Base-by-base conservation (phyloP, 208 protist genomes). In the Trypanosoma caninum region DNA sequence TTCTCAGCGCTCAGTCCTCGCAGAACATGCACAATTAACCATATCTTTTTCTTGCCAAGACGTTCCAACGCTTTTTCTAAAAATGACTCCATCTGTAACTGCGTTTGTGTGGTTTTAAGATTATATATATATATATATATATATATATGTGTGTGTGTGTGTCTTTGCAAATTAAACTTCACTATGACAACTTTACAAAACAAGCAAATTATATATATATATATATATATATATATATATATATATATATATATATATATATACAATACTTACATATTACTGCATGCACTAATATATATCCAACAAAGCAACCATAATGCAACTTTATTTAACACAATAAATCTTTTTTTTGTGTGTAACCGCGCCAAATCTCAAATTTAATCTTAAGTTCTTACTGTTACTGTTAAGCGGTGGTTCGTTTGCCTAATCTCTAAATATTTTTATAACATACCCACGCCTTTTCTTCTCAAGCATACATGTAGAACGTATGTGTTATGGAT, bases 21-120 rank as follows among this genome's bases (percentile, higher is more conserved):
- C 13, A 94, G 42, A 3, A 44, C 63, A 30, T 52, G 60, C 14
- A 82, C 76, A 9, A 94, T 33, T 18, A 69, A 64, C 84, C 88
- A 92, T 23, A 94, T 46, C 16, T 79, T 71, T 25, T 89, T 86
- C 46, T 69, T 69, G 8, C 84, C 82, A 10, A 91, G 57, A 3
- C 84, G 82, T 60, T 87, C 80, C 11, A 84, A 55, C 2, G 65
- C 82, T 56, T 92, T 94, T 16, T 44, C 16, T 45, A 82, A 42
- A 20, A 89, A 76, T 8, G 50, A 38, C 34, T 71, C 56, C 65
- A 68, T 68, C 18, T 33, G n/a, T n/a, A 13, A 40, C 28, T n/a
- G 34, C 16, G 54, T 28, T 18, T 11, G 25, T n/a, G 3, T 30
- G 28, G 44, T 22, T 30, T 30, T 51, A 14, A 27, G 13, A 16